Evolutionary conservation across 495 filamentous ascomycete genomes (phyloP), one percentile per base, ranked within the genome.

Genomic region (Aspergillus asperescens): DNA sequence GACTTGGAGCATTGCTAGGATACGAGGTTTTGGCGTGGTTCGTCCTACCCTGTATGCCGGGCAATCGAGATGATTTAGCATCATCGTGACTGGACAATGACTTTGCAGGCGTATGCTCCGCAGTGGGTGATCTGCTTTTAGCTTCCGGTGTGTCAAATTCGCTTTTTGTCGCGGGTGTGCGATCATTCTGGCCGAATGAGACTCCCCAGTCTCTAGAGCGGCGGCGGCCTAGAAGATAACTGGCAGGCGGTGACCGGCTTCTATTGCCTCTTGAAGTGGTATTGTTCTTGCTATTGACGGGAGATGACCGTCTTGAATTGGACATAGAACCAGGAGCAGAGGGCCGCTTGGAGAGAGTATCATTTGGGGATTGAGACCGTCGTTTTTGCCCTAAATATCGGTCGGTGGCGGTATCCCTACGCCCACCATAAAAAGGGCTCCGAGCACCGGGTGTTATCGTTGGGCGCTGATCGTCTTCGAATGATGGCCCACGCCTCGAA

Each of bases 221-320:
- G 10, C 42, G 49, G 12, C 43, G 50, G 25, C 38, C 4, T 25
- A 35, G 31, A 43, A 45, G 37, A 27, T 41, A 25, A 45, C 52
- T 52, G 40, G 54, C 39, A 20, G 53, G 49, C 8, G 70, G 67
- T 19, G 70, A 72, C 32, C 59, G 66, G 49, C 48, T 56, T 35
- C 56, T 58, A 19, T 52, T 55, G 15, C 59, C 58, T 19, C 49
- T 56, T 7, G 57, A 34, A 32, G 55, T 37, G 10, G 59, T 19
- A 50, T 59, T 62, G 15, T 46, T 22, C 18, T 50, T 59, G 13
- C 74, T 71, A 32, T 56, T 50, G 35, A 59, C 55, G 16, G 69
- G 68, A 12, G 71, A 73, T n/a, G 71, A 69, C 28, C 66, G 59
- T 48, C 67, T 66, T 38, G 69, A 75, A 34, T 69, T 70, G 3